Evolutionary conservation across 2,329 filamentous ascomycete genomes (phyloP), one percentile per base, ranked within the genome.

Genomic region (Fusarium mexicanum): DNA sequence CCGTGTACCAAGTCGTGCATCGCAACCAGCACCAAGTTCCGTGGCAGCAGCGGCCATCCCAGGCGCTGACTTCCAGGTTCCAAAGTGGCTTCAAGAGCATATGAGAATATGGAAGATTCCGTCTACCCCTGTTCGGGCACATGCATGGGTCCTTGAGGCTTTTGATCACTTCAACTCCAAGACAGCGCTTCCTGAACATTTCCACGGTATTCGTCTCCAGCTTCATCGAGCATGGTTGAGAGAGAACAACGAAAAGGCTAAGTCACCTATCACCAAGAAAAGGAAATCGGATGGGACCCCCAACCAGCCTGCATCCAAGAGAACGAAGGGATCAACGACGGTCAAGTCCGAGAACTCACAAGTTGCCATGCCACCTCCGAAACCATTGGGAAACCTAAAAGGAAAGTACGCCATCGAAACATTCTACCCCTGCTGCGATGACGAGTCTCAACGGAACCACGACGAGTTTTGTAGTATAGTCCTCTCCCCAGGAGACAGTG

Each of bases 251-350:
- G 4, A 6, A 5, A 6, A 3, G 17, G 10, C 9, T 12, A 37
- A 31, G 8, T 6, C 8, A 24, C 12, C 17, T 0, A 9, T 3
- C 1, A 7, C 29, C 4, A 29, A 40, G 4, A 53, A 38, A 20
- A 16, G 24, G 13, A 38, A 51, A 18, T 24, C 29, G 16, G n/a
- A 48, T 3, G 4, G 3, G 2, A 13, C 4, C 1, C 8, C 9
- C 9, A 35, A 10, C 1, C 4, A 14, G 16, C 20, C 46, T 17
- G 33, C 26, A 17, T 20, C 20, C 9, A 61, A 65, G 47, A 64
- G 6, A 31, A 14, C 41, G 11, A 31, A 48, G 14, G 4, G 6
- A 1, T 6, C 10, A 33, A 26, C 29, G 1, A 7, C 4, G 5
- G 22, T 57, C 13, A 47, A 65, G 16, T 22, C 29, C 5, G 47